A percentile compares a stretch with the other conserved stretches of the same genome.
These are phyloP conservation scores for Reticulascus tulasneorum DNA, from an alignment of 2,329 filamentous ascomycete species.

Conservation along the genomic window DNA sequence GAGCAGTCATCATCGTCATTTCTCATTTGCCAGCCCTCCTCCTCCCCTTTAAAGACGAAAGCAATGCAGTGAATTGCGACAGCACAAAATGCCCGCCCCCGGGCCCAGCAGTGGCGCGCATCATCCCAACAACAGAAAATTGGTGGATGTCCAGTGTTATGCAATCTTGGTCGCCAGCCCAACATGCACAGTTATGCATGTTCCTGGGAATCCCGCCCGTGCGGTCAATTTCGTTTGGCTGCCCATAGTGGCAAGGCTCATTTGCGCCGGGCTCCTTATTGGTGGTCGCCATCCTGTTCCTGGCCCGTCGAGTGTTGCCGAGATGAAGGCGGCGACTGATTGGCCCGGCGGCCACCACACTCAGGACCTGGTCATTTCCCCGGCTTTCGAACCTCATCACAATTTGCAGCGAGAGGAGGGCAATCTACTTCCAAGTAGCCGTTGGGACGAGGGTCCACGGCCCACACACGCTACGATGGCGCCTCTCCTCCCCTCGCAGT, in stretches of 20 bases:
- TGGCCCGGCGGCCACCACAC: slow-evolving; percentile 4
- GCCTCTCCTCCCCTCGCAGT: slow-evolving; percentile 13
- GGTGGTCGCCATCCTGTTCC: slow-evolving; percentile 3
- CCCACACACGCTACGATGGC: slow-evolving; percentile 3
- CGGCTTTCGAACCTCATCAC: not conserved
- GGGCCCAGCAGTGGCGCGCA: no score
- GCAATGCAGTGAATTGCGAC: no score
- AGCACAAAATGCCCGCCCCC: no score
- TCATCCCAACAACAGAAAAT: no score
- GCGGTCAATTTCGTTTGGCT: slow-evolving; percentile 12
- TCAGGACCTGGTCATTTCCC: slow-evolving; percentile 1
- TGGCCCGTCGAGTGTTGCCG: slow-evolving; percentile 13
- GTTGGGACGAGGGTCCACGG: slow-evolving; percentile 4
- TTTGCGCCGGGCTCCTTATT: slow-evolving; percentile 7
- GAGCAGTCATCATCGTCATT: no score
- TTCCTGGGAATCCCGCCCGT: slow-evolving; percentile 2
- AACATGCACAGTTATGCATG: slow-evolving; percentile 13
- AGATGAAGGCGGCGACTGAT: slow-evolving; percentile 12
- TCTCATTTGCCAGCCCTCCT: no score
- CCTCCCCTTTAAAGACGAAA: no score
- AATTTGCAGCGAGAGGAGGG: slow-evolving; percentile 1
- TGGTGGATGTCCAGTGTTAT: no score
- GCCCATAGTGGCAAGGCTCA: slow-evolving; percentile 3
- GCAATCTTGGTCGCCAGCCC: no score
- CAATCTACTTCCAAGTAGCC: not conserved